These are phyloP conservation scores for Aspergillus sparsus DNA, from an alignment of 495 filamentous ascomycete species.

Conservation along the genomic window DNA sequence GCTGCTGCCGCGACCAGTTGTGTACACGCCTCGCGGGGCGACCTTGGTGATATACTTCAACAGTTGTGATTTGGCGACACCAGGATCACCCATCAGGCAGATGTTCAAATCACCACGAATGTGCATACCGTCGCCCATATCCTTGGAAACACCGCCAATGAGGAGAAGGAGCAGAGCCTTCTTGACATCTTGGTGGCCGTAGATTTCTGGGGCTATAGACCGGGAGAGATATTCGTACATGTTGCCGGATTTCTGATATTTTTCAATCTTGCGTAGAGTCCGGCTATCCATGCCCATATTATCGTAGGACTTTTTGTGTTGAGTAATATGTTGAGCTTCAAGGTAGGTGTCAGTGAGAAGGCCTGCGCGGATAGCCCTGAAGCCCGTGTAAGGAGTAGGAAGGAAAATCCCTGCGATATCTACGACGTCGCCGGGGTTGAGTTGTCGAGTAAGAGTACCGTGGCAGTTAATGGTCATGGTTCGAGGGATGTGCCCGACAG, in stretches of 20 bases:
- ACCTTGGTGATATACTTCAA: constrained; percentile 99
- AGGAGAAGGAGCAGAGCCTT: constrained; percentile 92
- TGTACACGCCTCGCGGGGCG: constrained; percentile 95
- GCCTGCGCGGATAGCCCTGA: constrained; percentile 93
- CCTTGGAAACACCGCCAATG: constrained; percentile 94
- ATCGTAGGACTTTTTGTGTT: constrained; percentile 97
- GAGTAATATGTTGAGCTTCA: constrained; percentile 87
- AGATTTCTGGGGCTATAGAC: constrained; percentile 97
- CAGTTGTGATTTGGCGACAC: constrained; percentile 97
- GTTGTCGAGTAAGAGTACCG: constrained; percentile 76
- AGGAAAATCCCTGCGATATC: constrained; percentile 95
- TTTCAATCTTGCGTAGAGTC: constrained; percentile 76
- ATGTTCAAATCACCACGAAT: constrained; percentile 99
- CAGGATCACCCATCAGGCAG: constrained; percentile 98
- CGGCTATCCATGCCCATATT: constrained; percentile 76
- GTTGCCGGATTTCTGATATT: constrained; percentile 77
- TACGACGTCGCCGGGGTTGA: constrained; percentile 92
- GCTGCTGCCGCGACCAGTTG: constrained; percentile 91
- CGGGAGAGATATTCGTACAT: constrained; percentile 93
- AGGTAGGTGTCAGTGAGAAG: constrained; percentile 95
- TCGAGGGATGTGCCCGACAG: constrained; percentile 94
- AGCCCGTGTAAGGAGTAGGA: constrained; percentile 95
- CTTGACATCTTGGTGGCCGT: constrained; percentile 94
- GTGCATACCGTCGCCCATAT: constrained; percentile 96
- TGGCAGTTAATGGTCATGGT: constrained; percentile 87